phyloP scores from a whole-genome alignment of 306 rosid genomes.

The Cicer arietinum region DNA sequence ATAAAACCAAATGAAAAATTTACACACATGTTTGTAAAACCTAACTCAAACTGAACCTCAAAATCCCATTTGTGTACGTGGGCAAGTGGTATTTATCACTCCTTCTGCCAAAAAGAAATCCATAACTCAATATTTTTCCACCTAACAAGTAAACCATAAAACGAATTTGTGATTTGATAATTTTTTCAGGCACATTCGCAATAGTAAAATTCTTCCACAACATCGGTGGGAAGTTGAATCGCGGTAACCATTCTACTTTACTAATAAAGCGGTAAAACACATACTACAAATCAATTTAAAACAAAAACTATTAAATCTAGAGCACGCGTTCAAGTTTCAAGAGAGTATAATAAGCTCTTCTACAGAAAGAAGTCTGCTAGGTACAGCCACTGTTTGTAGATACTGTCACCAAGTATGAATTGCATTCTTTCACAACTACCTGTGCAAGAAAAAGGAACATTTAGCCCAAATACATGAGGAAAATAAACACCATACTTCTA shows the following conservation, averaged over 20 bases:
- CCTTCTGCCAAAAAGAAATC: too few relatives aligned
- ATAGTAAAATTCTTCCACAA: conserved; percentile 36
- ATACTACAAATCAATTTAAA: conserved; percentile 47
- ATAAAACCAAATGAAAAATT: too few relatives aligned
- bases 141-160: not conserved
- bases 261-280: conserved; percentile 21
- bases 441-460: conserved; percentile 23
- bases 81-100: too few relatives aligned
- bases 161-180: conserved; percentile 10
- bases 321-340: conserved; percentile 41
- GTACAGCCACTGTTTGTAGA: conserved; percentile 22
- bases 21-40: too few relatives aligned
- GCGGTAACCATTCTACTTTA: conserved; percentile 24
- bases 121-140: not conserved
- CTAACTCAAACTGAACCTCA: too few relatives aligned
- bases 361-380: conserved; percentile 31
- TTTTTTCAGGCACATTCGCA: conserved; percentile 38
- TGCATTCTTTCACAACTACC: conserved; percentile 38
- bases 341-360: conserved; percentile 33
- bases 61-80: too few relatives aligned
- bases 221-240: not conserved
- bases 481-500: conserved; percentile 6
- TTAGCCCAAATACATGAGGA: not conserved
- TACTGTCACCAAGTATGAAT: conserved; percentile 30
- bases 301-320: conserved; percentile 39